Conservation (phyloP, 164 flowering plant genomes). For the Chimonanthus salicifolius region DNA sequence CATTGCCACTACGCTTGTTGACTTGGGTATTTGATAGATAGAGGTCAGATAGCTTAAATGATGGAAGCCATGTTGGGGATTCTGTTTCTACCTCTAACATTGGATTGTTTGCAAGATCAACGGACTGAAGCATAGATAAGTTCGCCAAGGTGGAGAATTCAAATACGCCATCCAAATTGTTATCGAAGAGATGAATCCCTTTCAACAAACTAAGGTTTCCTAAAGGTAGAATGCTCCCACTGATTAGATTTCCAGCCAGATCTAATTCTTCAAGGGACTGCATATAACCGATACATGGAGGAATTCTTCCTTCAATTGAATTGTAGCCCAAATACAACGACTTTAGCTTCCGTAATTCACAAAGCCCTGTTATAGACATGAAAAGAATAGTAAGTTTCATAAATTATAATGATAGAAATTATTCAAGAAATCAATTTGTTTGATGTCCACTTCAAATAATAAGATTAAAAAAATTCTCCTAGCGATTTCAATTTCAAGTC, state of each 20-base stretch:
- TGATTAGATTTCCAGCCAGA: no score
- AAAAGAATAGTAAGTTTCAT: not conserved
- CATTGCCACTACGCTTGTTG: not conserved
- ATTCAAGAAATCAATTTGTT: no score
- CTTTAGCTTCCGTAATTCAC: not conserved
- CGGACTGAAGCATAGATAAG: not conserved
- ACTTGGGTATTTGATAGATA: not conserved
- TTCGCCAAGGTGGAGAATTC: constrained; percentile 7
- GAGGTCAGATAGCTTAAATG: not conserved
- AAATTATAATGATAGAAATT: no score
- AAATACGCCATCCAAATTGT: not conserved
- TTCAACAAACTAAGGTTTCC: not conserved
- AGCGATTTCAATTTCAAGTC: no score
- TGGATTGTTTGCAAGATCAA: not conserved
- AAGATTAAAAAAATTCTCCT: no score
- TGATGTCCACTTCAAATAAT: no score
- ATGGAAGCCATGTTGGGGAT: not conserved
- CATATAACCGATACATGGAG: not conserved
- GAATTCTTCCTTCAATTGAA: not conserved
- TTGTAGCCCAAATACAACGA: not conserved
- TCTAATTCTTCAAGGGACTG: no score
- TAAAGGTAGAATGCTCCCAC: not conserved
- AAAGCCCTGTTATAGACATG: not conserved
- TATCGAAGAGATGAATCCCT: not conserved
- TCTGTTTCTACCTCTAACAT: not conserved